These are phyloP conservation scores for Suhomyces sp. DNA, from an alignment of 805 yeast species.

Conservation along the genomic window DNA sequence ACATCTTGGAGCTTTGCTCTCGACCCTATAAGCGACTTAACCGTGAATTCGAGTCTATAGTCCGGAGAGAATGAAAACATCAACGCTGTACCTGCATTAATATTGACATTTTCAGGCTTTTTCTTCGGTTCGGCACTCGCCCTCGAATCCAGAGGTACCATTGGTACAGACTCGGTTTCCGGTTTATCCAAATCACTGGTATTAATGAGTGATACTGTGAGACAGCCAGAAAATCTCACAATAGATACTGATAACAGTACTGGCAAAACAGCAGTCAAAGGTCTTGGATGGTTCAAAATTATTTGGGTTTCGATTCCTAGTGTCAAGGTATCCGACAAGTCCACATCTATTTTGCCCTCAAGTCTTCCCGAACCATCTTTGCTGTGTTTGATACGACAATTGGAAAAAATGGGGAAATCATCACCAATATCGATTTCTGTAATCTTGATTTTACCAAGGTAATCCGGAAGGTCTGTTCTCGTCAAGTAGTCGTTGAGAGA, in stretches of 20 bases:
- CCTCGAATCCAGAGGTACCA: background rate
- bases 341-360: slow-evolving; percentile 91
- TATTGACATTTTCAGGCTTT: slow-evolving; percentile 9
- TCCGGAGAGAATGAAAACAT: slow-evolving; percentile 92
- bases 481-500: slow-evolving; percentile 68
- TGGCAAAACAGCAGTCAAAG: slow-evolving; percentile 84
- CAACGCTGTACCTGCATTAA: slow-evolving; percentile 61
- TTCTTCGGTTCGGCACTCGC: background rate
- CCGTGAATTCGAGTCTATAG: slow-evolving; percentile 82
- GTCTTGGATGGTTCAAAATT: slow-evolving; percentile 77
- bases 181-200: slow-evolving; percentile 33
- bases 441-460: slow-evolving; percentile 71
- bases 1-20: slow-evolving; percentile 88
- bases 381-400: slow-evolving; percentile 75
- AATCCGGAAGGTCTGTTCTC: slow-evolving; percentile 70
- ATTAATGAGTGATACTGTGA: slow-evolving; percentile 69
- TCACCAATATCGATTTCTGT: slow-evolving; percentile 92
- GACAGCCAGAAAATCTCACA: slow-evolving; percentile 86
- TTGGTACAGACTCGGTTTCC: slow-evolving; percentile 12
- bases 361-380: slow-evolving; percentile 52
- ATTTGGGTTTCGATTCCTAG: slow-evolving; percentile 81
- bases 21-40: slow-evolving; percentile 89
- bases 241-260: slow-evolving; percentile 81
- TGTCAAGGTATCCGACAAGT: slow-evolving; percentile 81
- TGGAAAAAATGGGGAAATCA: slow-evolving; percentile 92